These are phyloP conservation scores for Sclerotinia minor DNA, from an alignment of 2,329 filamentous ascomycete genomes.

Conservation along the genomic window DNA sequence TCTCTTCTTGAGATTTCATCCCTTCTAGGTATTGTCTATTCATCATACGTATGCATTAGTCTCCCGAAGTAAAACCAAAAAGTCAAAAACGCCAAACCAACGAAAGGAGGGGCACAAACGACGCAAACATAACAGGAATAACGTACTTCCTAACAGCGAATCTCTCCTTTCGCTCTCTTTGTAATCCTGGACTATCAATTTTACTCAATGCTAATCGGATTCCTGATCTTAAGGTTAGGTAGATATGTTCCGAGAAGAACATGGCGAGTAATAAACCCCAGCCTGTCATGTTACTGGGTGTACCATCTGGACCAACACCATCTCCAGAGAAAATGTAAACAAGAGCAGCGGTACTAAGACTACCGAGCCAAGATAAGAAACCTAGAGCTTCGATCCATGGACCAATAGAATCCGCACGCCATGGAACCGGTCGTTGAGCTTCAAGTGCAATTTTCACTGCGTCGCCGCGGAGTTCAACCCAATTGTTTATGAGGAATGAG, in stretches of 20 bases:
- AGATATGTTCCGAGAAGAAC: constrained; percentile 85
- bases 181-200: constrained; percentile 80
- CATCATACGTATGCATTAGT: constrained; percentile 1
- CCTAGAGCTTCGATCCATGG: constrained; percentile 85
- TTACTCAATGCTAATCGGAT: constrained; percentile 75
- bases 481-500: constrained; percentile 92
- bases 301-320: constrained; percentile 63
- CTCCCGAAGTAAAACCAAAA: not conserved
- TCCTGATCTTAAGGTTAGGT: constrained; percentile 72
- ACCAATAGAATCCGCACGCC: constrained; percentile 89
- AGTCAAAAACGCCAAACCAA: too few relatives aligned
- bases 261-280: constrained; percentile 83
- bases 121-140: not conserved
- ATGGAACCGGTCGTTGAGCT: constrained; percentile 85
- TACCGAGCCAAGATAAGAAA: constrained; percentile 93
- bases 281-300: constrained; percentile 67
- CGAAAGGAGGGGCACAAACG: constrained; percentile 9
- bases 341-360: constrained; percentile 80
- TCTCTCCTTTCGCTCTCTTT: constrained; percentile 80
- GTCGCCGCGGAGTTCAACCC: constrained; percentile 90
- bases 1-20: constrained; percentile 60
- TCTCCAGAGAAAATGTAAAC: constrained; percentile 84
- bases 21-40: constrained; percentile 59
- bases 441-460: constrained; percentile 91
- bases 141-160: constrained; percentile 78